Conservation (phyloP, 495 filamentous ascomycete species). For the Choiromyces venosus region DNA sequence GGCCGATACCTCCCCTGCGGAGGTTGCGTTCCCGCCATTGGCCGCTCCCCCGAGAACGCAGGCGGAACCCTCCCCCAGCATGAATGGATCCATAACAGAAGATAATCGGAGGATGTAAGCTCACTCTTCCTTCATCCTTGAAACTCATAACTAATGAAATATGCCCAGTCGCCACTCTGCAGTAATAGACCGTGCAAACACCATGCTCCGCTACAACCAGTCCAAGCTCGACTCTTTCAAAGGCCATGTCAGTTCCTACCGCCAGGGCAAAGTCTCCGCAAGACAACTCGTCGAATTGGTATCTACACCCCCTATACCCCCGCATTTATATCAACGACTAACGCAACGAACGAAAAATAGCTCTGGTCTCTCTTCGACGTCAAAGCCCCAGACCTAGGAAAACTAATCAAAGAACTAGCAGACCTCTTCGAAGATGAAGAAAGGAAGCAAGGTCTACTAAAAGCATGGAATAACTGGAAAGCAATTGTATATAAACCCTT, state of each 20-base stretch:
- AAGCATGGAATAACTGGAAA: slow-evolving; percentile 89
- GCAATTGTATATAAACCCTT: slow-evolving; percentile 52
- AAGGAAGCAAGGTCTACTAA: slow-evolving; percentile 66
- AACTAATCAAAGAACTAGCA: slow-evolving; percentile 82
- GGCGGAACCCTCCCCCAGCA: slow-evolving; percentile 13
- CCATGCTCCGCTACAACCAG: slow-evolving; percentile 67
- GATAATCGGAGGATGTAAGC: slow-evolving; percentile 21
- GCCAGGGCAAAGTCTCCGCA: slow-evolving; percentile 59
- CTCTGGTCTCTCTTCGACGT: slow-evolving; percentile 72
- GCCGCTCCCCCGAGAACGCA: neutral
- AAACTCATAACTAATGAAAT: slow-evolving; percentile 5
- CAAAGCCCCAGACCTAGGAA: slow-evolving; percentile 70
- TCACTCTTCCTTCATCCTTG: neutral
- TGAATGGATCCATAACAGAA: neutral
- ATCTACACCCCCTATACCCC: slow-evolving; percentile 51
- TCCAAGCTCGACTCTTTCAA: slow-evolving; percentile 73
- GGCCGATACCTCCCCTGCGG: slow-evolving; percentile 34
- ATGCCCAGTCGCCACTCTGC: slow-evolving; percentile 51
- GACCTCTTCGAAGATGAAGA: slow-evolving; percentile 81
- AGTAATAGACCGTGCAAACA: slow-evolving; percentile 77
- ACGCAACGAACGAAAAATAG: neutral
- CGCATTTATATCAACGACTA: neutral
- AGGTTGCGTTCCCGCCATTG: slow-evolving; percentile 32
- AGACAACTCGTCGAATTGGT: slow-evolving; percentile 64
- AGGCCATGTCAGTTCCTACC: slow-evolving; percentile 66